Conservation (phyloP, 352 stramenopile genomes). For the Thalassiosira mediterranea region DNA sequence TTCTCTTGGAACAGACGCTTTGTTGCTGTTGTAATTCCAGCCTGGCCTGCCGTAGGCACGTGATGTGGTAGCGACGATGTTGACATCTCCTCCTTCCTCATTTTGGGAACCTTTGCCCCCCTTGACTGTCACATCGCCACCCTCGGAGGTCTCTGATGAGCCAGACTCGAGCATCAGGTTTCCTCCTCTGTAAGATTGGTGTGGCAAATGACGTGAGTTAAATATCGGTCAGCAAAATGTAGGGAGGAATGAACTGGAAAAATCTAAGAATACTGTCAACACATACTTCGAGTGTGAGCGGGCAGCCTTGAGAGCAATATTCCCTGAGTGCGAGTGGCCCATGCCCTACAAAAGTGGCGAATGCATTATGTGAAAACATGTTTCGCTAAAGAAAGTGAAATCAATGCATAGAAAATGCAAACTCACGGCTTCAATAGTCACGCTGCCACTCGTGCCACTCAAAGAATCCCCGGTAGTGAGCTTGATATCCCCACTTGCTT, state of each 20-base stretch:
- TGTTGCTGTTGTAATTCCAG: neutral
- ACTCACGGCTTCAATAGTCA: conserved; percentile 39
- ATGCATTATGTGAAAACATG: neutral
- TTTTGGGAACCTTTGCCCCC: conserved; percentile 20
- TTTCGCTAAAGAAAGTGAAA: neutral
- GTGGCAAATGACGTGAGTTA: no score
- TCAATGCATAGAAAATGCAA: no score
- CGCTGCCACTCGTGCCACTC: conserved; percentile 17
- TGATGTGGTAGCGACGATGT: conserved; percentile 34
- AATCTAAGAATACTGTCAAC: no score
- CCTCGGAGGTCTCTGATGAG: conserved; percentile 8
- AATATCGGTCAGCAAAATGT: no score
- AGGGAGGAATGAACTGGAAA: no score
- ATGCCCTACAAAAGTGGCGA: conserved; percentile 10
- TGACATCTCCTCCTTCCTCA: conserved; percentile 40
- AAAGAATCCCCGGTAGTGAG: conserved; percentile 29
- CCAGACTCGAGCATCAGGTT: conserved; percentile 30
- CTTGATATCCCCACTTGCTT: conserved; percentile 34
- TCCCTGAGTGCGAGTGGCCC: neutral
- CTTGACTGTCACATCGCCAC: conserved; percentile 40
- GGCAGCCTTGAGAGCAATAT: conserved; percentile 7
- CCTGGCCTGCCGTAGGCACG: neutral
- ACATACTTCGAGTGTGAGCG: conserved; percentile 22
- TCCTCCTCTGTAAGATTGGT: conserved; percentile 14
- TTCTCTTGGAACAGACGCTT: conserved; percentile 15